Evolutionary conservation across 2,329 filamentous ascomycete species (phyloP).

Genomic region (Reticulascus tulasneorum): DNA sequence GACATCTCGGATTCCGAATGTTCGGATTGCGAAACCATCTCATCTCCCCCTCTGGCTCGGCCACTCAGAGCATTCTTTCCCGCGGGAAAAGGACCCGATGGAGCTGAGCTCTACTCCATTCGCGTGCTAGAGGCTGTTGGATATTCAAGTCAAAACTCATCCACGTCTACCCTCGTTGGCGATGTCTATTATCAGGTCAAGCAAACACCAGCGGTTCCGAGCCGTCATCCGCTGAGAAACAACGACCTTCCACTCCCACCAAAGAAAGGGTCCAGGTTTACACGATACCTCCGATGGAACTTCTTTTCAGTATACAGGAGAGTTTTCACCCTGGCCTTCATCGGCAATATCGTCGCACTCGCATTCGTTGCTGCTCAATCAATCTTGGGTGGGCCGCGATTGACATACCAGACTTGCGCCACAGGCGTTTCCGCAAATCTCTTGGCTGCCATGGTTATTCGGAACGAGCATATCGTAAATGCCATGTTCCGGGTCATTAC

Average conservation of each 20-base stretch:
- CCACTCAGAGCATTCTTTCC: too few relatives aligned
- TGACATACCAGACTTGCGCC: conserved; percentile 11
- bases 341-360: conserved; percentile 47
- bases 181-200: too few relatives aligned
- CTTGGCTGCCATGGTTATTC: conserved; percentile 44
- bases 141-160: too few relatives aligned
- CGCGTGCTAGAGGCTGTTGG: too few relatives aligned
- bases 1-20: too few relatives aligned
- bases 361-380: conserved; percentile 28
- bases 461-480: conserved; percentile 52
- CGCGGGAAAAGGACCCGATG: too few relatives aligned
- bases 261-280: conserved; percentile 35
- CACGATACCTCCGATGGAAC: conserved; percentile 36
- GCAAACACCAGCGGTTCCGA: too few relatives aligned
- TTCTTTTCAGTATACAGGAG: conserved; percentile 52
- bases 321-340: conserved; percentile 50
- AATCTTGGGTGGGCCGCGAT: conserved; percentile 9
- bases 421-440: conserved; percentile 42
- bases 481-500: conserved; percentile 40
- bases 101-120: too few relatives aligned
- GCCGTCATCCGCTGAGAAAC: too few relatives aligned
- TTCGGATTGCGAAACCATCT: too few relatives aligned
- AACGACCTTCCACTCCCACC: conserved; percentile 28
- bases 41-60: too few relatives aligned
- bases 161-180: too few relatives aligned